These are phyloP conservation scores for Saccharum officinarum DNA, from an alignment of 176 grass and related monocot genomes.

Conservation along the genomic window DNA sequence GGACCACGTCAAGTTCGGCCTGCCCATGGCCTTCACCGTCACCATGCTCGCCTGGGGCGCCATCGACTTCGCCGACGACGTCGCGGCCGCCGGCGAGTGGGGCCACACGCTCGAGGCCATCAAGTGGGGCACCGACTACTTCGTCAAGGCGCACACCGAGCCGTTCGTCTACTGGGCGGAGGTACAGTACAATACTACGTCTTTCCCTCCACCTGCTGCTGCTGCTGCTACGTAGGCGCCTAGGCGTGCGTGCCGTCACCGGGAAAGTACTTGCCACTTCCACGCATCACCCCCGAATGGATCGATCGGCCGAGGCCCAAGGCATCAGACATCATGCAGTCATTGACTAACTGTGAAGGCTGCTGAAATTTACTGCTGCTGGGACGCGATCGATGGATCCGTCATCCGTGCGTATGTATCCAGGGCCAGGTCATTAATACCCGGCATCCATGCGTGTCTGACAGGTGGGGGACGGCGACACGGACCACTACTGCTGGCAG, in stretches of 20 bases:
- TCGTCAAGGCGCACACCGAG: constrained; percentile 91
- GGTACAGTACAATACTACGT: constrained; percentile 18
- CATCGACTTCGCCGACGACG: constrained; percentile 71
- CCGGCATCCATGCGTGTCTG: neutral
- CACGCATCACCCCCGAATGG: neutral
- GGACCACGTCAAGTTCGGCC: constrained; percentile 95
- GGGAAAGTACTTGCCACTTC: neutral
- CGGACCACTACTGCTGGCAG: constrained; percentile 98
- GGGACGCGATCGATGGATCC: neutral
- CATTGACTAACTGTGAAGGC: neutral
- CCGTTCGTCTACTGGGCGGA: constrained; percentile 89
- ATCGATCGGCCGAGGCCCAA: neutral
- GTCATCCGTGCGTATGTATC: neutral
- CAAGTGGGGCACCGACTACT: constrained; percentile 98
- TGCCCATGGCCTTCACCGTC: constrained; percentile 95
- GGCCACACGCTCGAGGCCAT: constrained; percentile 73
- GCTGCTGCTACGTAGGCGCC: neutral
- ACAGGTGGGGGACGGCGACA: constrained; percentile 88
- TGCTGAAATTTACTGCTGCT: neutral
- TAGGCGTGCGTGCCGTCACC: neutral
- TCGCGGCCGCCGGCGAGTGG: constrained; percentile 62
- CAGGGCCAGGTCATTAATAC: constrained; percentile 1
- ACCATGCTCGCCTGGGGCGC: constrained; percentile 87
- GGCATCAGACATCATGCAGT: neutral
- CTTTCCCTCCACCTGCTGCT: neutral